Evolutionary conservation across 2,329 filamentous ascomycete species (phyloP).

Genomic region (Hypomyces rosellus): DNA sequence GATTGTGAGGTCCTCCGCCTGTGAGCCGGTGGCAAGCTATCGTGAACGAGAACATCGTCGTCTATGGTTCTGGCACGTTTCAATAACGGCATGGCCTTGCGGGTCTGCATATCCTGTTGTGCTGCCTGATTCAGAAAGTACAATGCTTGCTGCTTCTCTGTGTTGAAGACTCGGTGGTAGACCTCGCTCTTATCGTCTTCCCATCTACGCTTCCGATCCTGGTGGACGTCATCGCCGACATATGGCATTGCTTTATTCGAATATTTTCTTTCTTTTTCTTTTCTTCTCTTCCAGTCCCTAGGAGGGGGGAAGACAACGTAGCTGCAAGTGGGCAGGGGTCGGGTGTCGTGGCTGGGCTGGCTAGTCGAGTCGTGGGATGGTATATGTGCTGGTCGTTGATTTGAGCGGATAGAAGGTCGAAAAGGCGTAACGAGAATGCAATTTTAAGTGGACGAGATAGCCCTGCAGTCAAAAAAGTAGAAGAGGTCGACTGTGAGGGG

Average conservation of each 20-base stretch:
- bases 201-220: conserved; percentile 30
- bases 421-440: no score
- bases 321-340: no score
- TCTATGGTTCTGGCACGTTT: conserved; percentile 26
- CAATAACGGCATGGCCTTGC: conserved; percentile 25
- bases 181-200: conserved; percentile 21
- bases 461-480: no score
- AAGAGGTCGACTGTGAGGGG: no score
- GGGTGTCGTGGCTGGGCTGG: no score
- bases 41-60: conserved; percentile 17
- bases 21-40: conserved; percentile 14
- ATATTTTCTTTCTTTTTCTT: no score
- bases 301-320: no score
- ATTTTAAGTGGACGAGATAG: no score
- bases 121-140: conserved; percentile 22
- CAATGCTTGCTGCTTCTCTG: conserved; percentile 21
- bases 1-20: conserved; percentile 22
- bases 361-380: no score
- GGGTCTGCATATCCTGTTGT: conserved; percentile 14
- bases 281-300: no score
- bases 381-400: no score
- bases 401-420: no score
- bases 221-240: conserved; percentile 24
- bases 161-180: conserved; percentile 19
- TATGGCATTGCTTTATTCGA: conserved; percentile 26